Evolutionary conservation across 1,139 yeast species (phyloP).

Genomic region (Saccharomyces hybrid): DNA sequence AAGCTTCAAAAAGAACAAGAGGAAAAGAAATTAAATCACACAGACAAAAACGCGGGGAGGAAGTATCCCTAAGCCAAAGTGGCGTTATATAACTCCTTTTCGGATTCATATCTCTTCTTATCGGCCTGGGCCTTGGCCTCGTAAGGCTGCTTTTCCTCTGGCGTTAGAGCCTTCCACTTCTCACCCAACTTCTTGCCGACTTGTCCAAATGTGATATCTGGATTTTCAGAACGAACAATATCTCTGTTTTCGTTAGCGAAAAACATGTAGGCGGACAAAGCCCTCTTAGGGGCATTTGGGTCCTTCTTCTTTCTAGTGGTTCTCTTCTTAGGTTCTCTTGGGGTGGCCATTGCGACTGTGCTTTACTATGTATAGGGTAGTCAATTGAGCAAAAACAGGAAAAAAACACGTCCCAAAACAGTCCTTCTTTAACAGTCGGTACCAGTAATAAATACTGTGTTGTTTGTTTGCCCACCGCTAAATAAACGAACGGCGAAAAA

Average conservation of each 20-base stretch:
- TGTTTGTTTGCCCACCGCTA: constrained; percentile 1
- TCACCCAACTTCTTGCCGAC: constrained; percentile 90
- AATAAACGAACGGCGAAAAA: constrained; percentile 1
- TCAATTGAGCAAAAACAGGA: neutral
- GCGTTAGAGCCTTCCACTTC: constrained; percentile 84
- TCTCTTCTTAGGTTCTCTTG: constrained; percentile 27
- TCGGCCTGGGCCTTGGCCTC: constrained; percentile 90
- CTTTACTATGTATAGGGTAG: neutral
- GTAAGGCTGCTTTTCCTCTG: constrained; percentile 79
- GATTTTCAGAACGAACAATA: constrained; percentile 87
- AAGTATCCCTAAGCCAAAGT: constrained; percentile 24
- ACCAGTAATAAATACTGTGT: neutral
- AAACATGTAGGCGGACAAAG: constrained; percentile 96
- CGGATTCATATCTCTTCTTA: constrained; percentile 94
- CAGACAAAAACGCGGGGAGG: neutral
- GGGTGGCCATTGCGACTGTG: neutral
- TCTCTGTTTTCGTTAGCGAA: constrained; percentile 97
- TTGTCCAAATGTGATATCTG: constrained; percentile 87
- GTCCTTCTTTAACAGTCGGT: neutral
- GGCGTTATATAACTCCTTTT: constrained; percentile 80
- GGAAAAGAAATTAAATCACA: neutral
- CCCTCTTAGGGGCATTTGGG: constrained; percentile 99
- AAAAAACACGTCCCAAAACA: neutral
- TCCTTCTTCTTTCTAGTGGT: constrained; percentile 42
- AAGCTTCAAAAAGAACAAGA: neutral